phyloP scores from a whole-genome alignment of 2,329 filamentous ascomycete genomes.

The Fusarium lateritium region DNA sequence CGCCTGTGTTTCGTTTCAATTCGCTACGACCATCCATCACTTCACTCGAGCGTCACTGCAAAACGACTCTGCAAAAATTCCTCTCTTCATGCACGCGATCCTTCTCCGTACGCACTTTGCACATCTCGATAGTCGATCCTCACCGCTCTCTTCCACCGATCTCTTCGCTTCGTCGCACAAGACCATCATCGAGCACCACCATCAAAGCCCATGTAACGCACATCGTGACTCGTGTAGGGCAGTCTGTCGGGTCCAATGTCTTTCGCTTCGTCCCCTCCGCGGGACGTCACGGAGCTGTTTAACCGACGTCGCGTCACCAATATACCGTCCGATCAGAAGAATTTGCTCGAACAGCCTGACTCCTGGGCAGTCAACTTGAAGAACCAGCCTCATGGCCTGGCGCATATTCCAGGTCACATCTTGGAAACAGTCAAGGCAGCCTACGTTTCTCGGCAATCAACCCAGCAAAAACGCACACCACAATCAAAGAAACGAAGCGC shows the following conservation, averaged over 20 bases:
- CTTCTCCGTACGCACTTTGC: not conserved
- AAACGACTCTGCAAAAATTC: not conserved
- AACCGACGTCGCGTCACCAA: conserved; percentile 48
- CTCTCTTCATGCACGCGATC: not conserved
- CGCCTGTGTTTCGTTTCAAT: conserved; percentile 8
- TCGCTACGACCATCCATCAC: not conserved
- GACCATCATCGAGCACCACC: conserved; percentile 11
- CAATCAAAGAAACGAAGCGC: conserved; percentile 17
- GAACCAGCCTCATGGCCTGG: conserved; percentile 42
- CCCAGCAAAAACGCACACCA: conserved; percentile 6
- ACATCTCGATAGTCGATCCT: conserved; percentile 6
- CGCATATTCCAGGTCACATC: conserved; percentile 56
- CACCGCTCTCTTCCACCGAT: not conserved
- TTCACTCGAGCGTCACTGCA: conserved; percentile 17
- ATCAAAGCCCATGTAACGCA: conserved; percentile 44
- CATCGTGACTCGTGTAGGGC: conserved; percentile 31
- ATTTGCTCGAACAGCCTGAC: conserved; percentile 53
- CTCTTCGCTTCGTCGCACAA: conserved; percentile 13
- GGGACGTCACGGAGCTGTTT: conserved; percentile 46
- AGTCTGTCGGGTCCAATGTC: conserved; percentile 49
- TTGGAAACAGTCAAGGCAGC: conserved; percentile 52
- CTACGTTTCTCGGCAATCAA: conserved; percentile 31
- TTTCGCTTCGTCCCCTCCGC: conserved; percentile 40
- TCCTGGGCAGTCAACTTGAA: conserved; percentile 56
- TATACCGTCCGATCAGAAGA: conserved; percentile 58